These are phyloP conservation scores for Kwoniella botswanensis DNA, from an alignment of 768 basidiomycete species.

Conservation along the genomic window DNA sequence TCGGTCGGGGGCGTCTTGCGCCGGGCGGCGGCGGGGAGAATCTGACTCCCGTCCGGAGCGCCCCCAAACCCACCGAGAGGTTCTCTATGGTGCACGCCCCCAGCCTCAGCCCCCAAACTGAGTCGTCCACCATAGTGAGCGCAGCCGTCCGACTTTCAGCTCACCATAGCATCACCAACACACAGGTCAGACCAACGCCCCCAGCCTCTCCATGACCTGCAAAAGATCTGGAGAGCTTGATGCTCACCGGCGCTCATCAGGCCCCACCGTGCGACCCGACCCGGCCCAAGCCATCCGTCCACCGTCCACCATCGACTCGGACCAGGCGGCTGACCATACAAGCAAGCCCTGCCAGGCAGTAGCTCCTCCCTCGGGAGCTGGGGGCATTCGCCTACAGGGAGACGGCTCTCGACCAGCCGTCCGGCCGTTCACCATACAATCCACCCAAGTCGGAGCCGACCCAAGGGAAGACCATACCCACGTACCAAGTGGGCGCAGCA, in stretches of 20 bases:
- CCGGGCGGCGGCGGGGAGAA: not conserved
- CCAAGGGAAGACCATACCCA: too few species aligned
- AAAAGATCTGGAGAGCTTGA: too few species aligned
- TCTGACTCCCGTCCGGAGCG: not conserved
- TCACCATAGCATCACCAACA: not conserved
- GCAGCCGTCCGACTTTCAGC: not conserved
- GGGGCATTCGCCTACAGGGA: not conserved
- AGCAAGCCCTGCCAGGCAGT: too few species aligned
- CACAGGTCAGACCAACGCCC: not conserved
- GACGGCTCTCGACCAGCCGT: not conserved
- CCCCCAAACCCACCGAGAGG: not conserved
- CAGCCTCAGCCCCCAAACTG: not conserved
- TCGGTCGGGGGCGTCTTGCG: conserved; percentile 4
- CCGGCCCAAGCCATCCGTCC: not conserved
- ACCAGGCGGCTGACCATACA: too few species aligned
- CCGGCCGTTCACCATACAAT: not conserved
- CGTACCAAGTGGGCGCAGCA: too few species aligned
- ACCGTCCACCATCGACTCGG: not conserved
- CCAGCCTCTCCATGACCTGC: not conserved
- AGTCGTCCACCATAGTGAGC: not conserved
- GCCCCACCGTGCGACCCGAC: not conserved
- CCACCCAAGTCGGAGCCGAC: too few species aligned
- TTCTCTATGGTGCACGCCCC: conserved; percentile 3
- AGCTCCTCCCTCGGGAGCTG: too few species aligned
- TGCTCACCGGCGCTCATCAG: not conserved